phyloP scores from a whole-genome alignment of 177 flowering plant species.

The Vitis hybrid region DNA sequence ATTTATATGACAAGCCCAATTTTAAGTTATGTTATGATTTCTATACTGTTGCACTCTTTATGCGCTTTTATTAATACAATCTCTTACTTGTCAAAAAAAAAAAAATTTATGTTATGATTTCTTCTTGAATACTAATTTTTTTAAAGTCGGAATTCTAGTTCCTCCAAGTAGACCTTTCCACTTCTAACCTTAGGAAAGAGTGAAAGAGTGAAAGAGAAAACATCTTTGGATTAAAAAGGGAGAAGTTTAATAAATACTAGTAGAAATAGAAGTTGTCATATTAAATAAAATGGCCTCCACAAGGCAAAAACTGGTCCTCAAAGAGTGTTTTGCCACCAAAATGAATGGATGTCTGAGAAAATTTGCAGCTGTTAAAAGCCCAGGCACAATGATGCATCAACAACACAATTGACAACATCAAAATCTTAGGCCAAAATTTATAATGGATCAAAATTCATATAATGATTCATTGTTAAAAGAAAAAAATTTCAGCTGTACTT shows the following conservation, averaged over 20 bases:
- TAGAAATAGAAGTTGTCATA: not conserved
- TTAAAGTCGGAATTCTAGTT: not conserved
- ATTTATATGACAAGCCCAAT: too few relatives aligned
- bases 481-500: too few relatives aligned
- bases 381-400: not conserved
- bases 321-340: not conserved
- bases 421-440: not conserved
- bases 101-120: too few relatives aligned
- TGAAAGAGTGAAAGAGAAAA: not conserved
- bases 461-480: too few relatives aligned
- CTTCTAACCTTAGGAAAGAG: not conserved
- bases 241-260: not conserved
- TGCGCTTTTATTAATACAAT: too few relatives aligned
- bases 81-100: too few relatives aligned
- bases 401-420: not conserved
- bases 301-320: not conserved
- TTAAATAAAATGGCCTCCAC: not conserved
- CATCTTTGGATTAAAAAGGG: not conserved
- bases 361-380: not conserved
- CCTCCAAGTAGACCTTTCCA: not conserved
- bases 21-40: too few relatives aligned
- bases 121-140: not conserved
- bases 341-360: not conserved
- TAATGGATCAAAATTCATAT: not conserved
- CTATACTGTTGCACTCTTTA: too few relatives aligned